Base-by-base conservation (phyloP, 257 asterid genomes). In the Lycium barbarum region DNA sequence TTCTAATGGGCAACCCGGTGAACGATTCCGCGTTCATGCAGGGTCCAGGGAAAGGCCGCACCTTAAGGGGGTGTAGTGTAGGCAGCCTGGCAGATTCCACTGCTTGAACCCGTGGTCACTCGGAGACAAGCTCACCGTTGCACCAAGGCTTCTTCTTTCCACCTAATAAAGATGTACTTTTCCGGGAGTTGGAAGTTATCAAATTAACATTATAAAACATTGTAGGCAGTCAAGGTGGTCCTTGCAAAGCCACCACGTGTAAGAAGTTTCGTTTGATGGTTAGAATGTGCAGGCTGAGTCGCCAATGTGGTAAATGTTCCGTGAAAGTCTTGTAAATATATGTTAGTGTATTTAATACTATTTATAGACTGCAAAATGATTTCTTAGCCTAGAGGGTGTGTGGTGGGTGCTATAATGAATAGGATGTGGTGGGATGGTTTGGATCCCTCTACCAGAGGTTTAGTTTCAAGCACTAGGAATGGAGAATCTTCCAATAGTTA, bases 331-430 rank as follows among this genome's bases (percentile, higher is more conserved):
- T 36, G 78, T 38, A 70, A 38, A 70, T 70, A 15, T 70, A 13
- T 36, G 51, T 14, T 36, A 14, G 13, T 70, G 53, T 36, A 15
- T 38, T 26, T 26, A 26, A 26, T 26, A 26, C 33, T 26, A 26
- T 26, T 38, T 36, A 3, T 70, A 38, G 53, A 70, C 74, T 35
- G 49, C 49, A 20, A 35, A 38, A 38, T 15, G 9, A 15, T 15
- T 70, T 70, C 26, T 38, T 38, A 70, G 22, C 53, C 78, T 70
- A 15, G 78, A 70, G 78, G 78, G 78, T 61, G 11, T 57, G 65
- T 61, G 35, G 5, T n/a, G 13, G 11, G 67, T 70, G 53, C 53
- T 38, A 17, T 68, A 14, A 7, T 68, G 53, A 38, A 38, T 53
- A 15, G 20, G 13, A 3, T 68, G 49, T 70, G 14, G 47, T 66